phyloP scores from a whole-genome alignment of 441 rosid species.

The Euphorbia corollata region DNA sequence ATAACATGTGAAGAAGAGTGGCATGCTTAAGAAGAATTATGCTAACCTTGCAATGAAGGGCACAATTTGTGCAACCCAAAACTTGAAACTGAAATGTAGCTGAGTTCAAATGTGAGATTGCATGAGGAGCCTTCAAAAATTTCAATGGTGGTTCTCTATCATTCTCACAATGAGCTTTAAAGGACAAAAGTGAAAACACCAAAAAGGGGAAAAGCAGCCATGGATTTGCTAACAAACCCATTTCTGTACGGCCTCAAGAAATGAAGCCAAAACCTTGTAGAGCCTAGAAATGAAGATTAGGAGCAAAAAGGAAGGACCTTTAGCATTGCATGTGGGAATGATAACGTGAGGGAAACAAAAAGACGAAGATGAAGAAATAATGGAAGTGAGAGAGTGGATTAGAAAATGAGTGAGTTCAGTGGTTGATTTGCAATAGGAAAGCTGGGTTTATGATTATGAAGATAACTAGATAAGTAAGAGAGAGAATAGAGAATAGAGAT shows the following conservation, averaged over 20 bases:
- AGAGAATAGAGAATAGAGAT: slow-evolving; percentile 23
- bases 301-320: slow-evolving; percentile 17
- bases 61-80: slow-evolving; percentile 20
- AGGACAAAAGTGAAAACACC: slow-evolving; percentile 30
- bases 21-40: neutral
- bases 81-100: slow-evolving; percentile 67
- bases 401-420: slow-evolving; percentile 13
- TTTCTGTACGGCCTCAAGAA: slow-evolving; percentile 23
- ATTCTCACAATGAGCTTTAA: slow-evolving; percentile 33
- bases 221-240: slow-evolving; percentile 39
- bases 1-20: neutral
- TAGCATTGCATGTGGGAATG: slow-evolving; percentile 15
- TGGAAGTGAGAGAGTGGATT: slow-evolving; percentile 18
- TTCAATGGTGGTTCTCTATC: slow-evolving; percentile 47
- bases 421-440: slow-evolving; percentile 22
- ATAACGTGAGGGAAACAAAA: slow-evolving; percentile 4
- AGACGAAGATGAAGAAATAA: neutral
- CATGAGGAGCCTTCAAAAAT: slow-evolving; percentile 59
- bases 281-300: slow-evolving; percentile 8
- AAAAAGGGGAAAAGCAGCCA: slow-evolving; percentile 38
- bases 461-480: slow-evolving; percentile 34
- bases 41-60: slow-evolving; percentile 39
- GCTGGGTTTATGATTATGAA: slow-evolving; percentile 9
- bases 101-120: slow-evolving; percentile 45
- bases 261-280: neutral